Evolutionary conservation across 768 basidiomycete genomes (phyloP).

Genomic region (Hygrocybe coccinea): DNA sequence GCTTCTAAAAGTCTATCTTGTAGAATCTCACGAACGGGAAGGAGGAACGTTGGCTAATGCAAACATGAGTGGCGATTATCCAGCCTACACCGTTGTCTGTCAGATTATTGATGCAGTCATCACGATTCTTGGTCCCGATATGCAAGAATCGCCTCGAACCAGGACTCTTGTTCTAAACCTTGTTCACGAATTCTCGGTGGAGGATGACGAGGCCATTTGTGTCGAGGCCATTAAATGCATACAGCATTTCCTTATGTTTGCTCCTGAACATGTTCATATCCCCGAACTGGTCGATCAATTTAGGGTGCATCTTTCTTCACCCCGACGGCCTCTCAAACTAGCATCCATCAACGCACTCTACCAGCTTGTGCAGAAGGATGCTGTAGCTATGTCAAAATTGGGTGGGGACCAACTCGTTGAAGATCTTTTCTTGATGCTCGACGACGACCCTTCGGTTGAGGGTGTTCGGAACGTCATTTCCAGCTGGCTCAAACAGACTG

Average conservation of each 20-base stretch:
- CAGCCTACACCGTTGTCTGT: conserved; percentile 87
- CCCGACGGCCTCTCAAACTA: conserved; percentile 79
- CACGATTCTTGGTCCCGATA: conserved; percentile 90
- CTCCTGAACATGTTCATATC: conserved; percentile 76
- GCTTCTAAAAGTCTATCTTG: conserved; percentile 82
- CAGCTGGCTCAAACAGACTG: conserved; percentile 94
- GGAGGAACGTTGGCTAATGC: conserved; percentile 79
- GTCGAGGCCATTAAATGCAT: conserved; percentile 95
- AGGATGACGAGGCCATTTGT: conserved; percentile 81
- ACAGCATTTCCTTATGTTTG: conserved; percentile 96
- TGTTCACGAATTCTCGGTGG: conserved; percentile 77
- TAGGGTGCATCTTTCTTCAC: conserved; percentile 71
- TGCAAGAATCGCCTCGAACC: conserved; percentile 80
- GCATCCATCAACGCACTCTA: conserved; percentile 95
- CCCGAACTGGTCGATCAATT: conserved; percentile 77
- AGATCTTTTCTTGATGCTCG: conserved; percentile 90
- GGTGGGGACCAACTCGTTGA: conserved; percentile 94
- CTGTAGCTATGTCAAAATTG: conserved; percentile 81
- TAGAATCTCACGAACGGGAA: conserved; percentile 89
- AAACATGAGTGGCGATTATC: conserved; percentile 86
- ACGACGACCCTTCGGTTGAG: conserved; percentile 89
- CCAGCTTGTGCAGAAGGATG: conserved; percentile 95
- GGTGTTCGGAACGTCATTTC: conserved; percentile 90
- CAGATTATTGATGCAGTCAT: conserved; percentile 91
- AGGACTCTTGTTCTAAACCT: conserved; percentile 79